phyloP scores from a whole-genome alignment of 306 rosid species.

The barrel medic (Medicago truncatula) region DNA sequence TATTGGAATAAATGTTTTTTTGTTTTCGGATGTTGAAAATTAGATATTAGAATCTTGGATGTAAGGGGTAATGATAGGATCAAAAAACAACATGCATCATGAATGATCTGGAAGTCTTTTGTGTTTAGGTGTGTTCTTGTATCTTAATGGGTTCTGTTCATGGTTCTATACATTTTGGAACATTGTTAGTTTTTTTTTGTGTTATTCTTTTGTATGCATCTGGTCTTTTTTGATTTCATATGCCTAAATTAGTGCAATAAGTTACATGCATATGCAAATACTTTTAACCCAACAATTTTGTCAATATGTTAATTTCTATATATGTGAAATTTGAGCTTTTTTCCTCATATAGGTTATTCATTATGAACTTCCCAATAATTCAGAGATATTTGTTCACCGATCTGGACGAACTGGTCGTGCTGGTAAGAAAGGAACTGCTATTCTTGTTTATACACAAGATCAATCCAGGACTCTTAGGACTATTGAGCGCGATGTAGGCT shows the following conservation, averaged over 20 bases:
- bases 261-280: background rate
- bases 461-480: slow-evolving; percentile 69
- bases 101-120: background rate
- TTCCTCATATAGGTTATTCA: slow-evolving; percentile 70
- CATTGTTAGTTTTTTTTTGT: background rate
- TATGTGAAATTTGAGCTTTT: slow-evolving; percentile 16
- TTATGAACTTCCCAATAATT: slow-evolving; percentile 87
- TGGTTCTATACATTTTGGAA: slow-evolving; percentile 1
- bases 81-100: background rate
- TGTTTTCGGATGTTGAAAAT: background rate
- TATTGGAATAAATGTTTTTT: background rate
- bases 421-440: slow-evolving; percentile 92
- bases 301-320: slow-evolving; percentile 17
- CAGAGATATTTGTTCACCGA: slow-evolving; percentile 98
- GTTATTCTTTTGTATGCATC: background rate
- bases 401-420: slow-evolving; percentile 99
- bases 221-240: slow-evolving; percentile 10
- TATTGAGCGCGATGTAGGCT: slow-evolving; percentile 91
- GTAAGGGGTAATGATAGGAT: background rate
- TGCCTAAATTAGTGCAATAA: background rate
- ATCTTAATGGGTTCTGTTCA: background rate
- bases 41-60: background rate
- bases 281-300: background rate
- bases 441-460: slow-evolving; percentile 71
- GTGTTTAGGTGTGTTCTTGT: background rate